Evolutionary conservation across 768 basidiomycete species (phyloP).

Genomic region (Pleurotus citrinopileatus): DNA sequence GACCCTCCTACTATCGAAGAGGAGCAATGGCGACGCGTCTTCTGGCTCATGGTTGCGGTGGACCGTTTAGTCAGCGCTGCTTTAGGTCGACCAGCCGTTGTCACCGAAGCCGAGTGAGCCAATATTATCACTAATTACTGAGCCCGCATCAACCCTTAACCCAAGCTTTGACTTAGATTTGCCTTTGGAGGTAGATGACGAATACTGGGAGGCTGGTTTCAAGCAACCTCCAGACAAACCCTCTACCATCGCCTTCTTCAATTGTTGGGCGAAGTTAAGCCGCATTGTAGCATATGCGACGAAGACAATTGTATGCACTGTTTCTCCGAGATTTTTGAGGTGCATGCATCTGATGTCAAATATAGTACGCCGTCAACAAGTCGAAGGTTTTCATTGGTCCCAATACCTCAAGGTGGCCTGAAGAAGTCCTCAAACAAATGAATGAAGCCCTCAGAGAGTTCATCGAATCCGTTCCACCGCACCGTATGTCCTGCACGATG

Average conservation of each 20-base stretch:
- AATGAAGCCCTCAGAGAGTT: conserved; percentile 53
- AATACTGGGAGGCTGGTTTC: conserved; percentile 72
- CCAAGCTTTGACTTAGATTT: conserved; percentile 80
- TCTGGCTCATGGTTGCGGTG: conserved; percentile 65
- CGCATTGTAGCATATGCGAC: conserved; percentile 62
- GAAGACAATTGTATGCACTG: conserved; percentile 51
- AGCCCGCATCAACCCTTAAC: conserved; percentile 12
- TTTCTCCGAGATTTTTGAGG: conserved; percentile 38
- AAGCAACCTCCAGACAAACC: conserved; percentile 64
- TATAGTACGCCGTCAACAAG: conserved; percentile 38
- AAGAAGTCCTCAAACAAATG: conserved; percentile 44
- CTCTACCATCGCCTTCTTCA: conserved; percentile 50
- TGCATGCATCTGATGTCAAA: conserved; percentile 30
- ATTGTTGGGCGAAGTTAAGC: conserved; percentile 50
- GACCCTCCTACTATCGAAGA: conserved; percentile 47
- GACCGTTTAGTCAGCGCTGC: conserved; percentile 54
- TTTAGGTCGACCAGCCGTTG: conserved; percentile 53
- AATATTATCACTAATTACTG: conserved; percentile 1
- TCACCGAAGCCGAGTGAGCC: conserved; percentile 67
- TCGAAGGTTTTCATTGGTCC: conserved; percentile 12
- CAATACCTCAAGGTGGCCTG: conserved; percentile 8
- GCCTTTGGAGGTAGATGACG: conserved; percentile 80
- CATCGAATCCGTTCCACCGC: conserved; percentile 57
- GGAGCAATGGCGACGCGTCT: conserved; percentile 77
- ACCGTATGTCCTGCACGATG: conserved; percentile 33